Base-by-base conservation (phyloP, 805 yeast genomes). In the Nakazawaea wyomingensis region DNA sequence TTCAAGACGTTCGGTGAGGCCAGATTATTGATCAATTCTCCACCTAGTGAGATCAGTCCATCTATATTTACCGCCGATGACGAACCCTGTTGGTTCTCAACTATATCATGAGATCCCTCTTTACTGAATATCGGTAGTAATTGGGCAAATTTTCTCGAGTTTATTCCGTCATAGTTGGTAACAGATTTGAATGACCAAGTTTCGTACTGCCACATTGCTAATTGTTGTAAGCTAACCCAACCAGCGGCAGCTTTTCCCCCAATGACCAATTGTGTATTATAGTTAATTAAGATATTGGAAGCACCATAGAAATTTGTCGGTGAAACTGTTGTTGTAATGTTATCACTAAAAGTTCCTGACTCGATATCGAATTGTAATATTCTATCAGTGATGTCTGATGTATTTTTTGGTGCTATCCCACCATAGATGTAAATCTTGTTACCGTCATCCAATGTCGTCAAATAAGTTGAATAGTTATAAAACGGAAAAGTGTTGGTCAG, bases 191-290 rank as follows among this genome's bases (percentile, higher is more conserved):
- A 84, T 3, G 85, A 72, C 95, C 95, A 86, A 7, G 85, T 63
- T 38, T 68, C 66, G 47, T 76, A 78, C 51, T 79, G 80, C 85
- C 89, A 84, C 2, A 82, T 59, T 0, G 93, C 91, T 16, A 83
- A 62, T 59, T 85, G 93, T 51, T 72, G 71, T 80, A 85, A 75
- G 48, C 76, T 74, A 28, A 84, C 74, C 88, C 90, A 84, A 0
- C 88, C 88, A 2, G 62, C 52, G 5, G 57, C 51, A 3, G 85
- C 72, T 41, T 66, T 67, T 3, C 95, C 95, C 0, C 93, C 95
- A 33, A 85, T 63, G 3, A 85, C 56, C 28, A 80, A 57, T 48
- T 69, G 75, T 3, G 74, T 63, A 41, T 63, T 69, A 8, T 76
- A 69, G 24, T 66, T 57, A 1, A 78, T 68, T 46, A 69, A 57